Conservation (phyloP, 2,329 filamentous ascomycete genomes). For the Fusarium sp. region DNA sequence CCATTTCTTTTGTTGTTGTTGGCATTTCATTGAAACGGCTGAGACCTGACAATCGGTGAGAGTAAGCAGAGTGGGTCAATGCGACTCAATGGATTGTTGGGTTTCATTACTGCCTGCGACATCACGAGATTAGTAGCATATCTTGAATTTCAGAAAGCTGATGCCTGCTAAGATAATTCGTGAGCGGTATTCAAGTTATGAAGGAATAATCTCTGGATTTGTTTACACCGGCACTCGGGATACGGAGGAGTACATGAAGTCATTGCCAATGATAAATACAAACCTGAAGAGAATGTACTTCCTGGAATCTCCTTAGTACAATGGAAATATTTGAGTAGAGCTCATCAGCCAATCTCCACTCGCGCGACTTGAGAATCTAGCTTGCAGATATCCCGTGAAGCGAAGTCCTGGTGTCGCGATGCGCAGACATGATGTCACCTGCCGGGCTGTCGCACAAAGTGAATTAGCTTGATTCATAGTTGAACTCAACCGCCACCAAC, state of each 20-base stretch:
- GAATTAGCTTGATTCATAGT: neutral
- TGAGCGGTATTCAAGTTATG: rapidly evolving
- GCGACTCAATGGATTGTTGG: neutral
- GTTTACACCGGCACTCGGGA: rapidly evolving
- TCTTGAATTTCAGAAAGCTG: neutral
- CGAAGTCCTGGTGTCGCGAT: too few species aligned
- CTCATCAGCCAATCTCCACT: rapidly evolving
- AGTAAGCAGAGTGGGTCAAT: slow-evolving; percentile 8
- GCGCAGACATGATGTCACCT: rapidly evolving
- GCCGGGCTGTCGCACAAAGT: rapidly evolving
- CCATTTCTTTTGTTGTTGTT: neutral
- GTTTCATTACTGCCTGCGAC: neutral
- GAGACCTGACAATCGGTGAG: neutral
- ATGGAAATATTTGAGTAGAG: neutral
- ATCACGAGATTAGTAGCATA: neutral
- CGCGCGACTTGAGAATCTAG: rapidly evolving
- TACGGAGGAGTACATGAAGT: neutral
- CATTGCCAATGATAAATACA: too few species aligned
- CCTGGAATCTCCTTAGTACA: rapidly evolving
- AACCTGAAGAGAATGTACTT: too few species aligned
- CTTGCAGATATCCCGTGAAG: rapidly evolving
- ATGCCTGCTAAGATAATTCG: neutral
- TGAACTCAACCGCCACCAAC: neutral
- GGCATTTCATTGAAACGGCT: neutral
- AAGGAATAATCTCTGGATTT: neutral